A percentile compares a stretch with the other conserved stretches of the same genome.
Evolutionary conservation across 1,284 basidiomycete species (phyloP).

Genomic region (Blastosporella zonata): DNA sequence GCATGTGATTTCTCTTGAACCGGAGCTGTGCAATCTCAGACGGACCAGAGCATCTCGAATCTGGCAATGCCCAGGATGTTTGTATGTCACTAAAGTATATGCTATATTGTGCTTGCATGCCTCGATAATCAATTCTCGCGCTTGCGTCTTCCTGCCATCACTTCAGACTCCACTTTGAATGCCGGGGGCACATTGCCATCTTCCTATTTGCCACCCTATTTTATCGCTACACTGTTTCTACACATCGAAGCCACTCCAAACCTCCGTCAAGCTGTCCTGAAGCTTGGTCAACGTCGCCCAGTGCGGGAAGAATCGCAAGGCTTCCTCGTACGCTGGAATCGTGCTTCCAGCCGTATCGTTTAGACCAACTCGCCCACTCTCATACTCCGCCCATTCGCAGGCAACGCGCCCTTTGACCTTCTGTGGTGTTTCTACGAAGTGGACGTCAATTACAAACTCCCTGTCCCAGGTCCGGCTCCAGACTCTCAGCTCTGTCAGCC

Average conservation of each 20-base stretch:
- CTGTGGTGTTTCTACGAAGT: constrained; percentile 24
- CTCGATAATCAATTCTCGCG: too few relatives aligned
- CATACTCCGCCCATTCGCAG: constrained; percentile 72
- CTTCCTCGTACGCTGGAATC: constrained; percentile 66
- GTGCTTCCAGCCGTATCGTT: constrained; percentile 27
- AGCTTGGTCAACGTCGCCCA: constrained; percentile 58
- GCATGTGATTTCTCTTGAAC: too few relatives aligned
- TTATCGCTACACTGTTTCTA: constrained; percentile 18
- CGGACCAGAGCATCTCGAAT: too few relatives aligned
- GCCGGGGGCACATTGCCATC: too few relatives aligned
- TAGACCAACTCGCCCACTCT: constrained; percentile 49
- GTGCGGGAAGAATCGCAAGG: constrained; percentile 52
- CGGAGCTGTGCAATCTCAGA: too few relatives aligned
- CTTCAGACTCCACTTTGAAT: too few relatives aligned
- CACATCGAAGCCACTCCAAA: constrained; percentile 43
- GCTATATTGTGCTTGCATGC: too few relatives aligned
- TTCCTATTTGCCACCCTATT: background rate
- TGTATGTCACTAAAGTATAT: too few relatives aligned
- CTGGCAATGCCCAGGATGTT: too few relatives aligned
- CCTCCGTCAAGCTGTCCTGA: constrained; percentile 54
- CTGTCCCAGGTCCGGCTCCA: constrained; percentile 72
- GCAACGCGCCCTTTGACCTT: constrained; percentile 50
- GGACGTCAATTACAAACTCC: constrained; percentile 53
- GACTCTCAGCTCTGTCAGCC: constrained; percentile 47
- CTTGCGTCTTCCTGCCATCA: too few relatives aligned